Evolutionary conservation across 176 grass and related monocot genomes (phyloP).

Genomic region (Musa itinerans): DNA sequence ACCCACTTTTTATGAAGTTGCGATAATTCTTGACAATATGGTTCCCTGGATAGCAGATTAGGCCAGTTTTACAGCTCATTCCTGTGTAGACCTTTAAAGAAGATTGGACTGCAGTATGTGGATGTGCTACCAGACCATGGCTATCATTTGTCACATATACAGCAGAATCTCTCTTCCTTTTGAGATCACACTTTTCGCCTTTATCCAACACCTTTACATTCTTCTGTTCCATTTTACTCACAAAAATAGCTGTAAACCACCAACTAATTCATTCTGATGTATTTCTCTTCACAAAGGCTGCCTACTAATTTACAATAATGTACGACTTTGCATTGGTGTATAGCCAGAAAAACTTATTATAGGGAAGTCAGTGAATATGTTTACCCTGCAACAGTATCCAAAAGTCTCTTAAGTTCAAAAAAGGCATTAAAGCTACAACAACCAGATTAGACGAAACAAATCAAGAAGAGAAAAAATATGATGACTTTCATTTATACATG

Average conservation of each 20-base stretch:
- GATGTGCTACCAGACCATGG: conserved; percentile 20
- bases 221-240: conserved; percentile 51
- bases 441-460: too few relatives aligned
- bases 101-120: conserved; percentile 21
- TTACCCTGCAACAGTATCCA: conserved; percentile 32
- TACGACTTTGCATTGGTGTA: conserved; percentile 1
- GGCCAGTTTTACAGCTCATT: conserved; percentile 25
- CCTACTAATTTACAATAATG: conserved; percentile 45
- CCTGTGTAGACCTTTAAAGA: conserved; percentile 32
- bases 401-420: neutral
- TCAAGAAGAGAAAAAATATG: too few relatives aligned
- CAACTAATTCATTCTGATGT: conserved; percentile 45
- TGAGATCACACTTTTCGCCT: conserved; percentile 32
- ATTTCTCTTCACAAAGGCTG: conserved; percentile 38
- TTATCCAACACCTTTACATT: conserved; percentile 67
- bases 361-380: conserved; percentile 13
- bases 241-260: conserved; percentile 29
- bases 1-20: conserved; percentile 61
- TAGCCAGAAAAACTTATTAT: conserved; percentile 3
- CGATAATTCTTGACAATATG: conserved; percentile 52
- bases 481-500: too few relatives aligned
- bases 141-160: conserved; percentile 19
- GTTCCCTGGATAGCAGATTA: conserved; percentile 21
- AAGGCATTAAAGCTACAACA: too few relatives aligned
- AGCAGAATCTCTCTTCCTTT: conserved; percentile 48